Conservation (phyloP, 2,329 filamentous ascomycete species). For the Ilyonectria mors-panacis region DNA sequence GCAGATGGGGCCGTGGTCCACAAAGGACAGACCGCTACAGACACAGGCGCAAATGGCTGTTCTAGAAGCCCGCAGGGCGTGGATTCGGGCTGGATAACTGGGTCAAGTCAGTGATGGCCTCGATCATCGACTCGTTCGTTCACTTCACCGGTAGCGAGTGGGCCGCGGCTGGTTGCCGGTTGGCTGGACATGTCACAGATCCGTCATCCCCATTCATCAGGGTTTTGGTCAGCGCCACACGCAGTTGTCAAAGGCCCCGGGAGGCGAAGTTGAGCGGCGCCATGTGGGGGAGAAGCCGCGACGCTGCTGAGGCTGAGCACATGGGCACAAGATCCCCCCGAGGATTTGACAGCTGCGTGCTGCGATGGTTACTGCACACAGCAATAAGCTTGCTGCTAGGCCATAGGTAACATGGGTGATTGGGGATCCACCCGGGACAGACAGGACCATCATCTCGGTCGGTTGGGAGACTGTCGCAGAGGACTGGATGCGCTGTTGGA, state of each 20-base stretch:
- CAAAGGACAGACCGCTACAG: neutral
- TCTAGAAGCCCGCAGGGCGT: constrained; percentile 20
- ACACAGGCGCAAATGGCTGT: neutral
- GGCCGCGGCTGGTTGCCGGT: neutral
- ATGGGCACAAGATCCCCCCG: neutral
- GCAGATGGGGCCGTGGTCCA: neutral
- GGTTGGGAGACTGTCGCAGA: too few species aligned
- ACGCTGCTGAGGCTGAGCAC: constrained; percentile 14
- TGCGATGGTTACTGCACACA: too few species aligned
- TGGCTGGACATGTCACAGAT: neutral
- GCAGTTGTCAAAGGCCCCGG: too few species aligned
- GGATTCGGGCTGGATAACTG: neutral
- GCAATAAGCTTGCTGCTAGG: neutral
- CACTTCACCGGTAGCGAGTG: neutral
- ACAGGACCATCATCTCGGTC: too few species aligned
- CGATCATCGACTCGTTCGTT: constrained; percentile 3
- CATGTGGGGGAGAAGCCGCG: constrained; percentile 4
- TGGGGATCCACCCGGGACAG: too few species aligned
- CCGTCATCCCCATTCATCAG: neutral
- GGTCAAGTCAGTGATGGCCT: constrained; percentile 2
- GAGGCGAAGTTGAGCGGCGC: neutral
- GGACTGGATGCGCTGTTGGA: neutral
- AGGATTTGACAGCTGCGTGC: neutral
- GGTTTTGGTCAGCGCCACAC: neutral
- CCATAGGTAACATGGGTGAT: neutral